Percentiles rank a stretch among this genome's conserved stretches.
Evolutionary conservation across 192 early-diverging fungal species (phyloP).

Genomic region (Podochytrium sp.): DNA sequence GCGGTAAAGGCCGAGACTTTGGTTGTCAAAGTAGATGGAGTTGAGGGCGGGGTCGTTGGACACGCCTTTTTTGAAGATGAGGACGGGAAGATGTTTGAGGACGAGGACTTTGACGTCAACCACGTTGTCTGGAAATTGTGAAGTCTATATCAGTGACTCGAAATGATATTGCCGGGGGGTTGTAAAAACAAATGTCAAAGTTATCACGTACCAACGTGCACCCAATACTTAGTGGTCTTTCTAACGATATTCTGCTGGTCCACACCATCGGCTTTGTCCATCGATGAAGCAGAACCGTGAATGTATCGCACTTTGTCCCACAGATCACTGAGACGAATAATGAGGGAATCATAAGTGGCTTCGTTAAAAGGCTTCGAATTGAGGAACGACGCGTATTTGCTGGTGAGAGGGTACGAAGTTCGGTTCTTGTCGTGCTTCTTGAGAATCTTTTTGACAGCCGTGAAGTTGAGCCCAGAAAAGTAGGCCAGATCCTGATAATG

Average conservation of each 20-base stretch:
- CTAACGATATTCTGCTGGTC: conserved; percentile 76
- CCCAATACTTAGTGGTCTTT: conserved; percentile 88
- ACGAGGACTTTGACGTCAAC: conserved; percentile 89
- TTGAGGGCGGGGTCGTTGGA: conserved; percentile 80
- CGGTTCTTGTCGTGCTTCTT: conserved; percentile 95
- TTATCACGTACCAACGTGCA: conserved; percentile 63
- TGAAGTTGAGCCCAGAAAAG: conserved; percentile 24
- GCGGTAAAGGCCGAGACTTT: conserved; percentile 78
- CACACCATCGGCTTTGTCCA: conserved; percentile 37
- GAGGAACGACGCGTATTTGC: conserved; percentile 76
- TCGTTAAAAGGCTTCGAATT: conserved; percentile 77
- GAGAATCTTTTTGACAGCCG: conserved; percentile 59
- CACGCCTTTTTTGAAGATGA: conserved; percentile 81
- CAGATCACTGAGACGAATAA: conserved; percentile 66
- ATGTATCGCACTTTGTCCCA: conserved; percentile 37
- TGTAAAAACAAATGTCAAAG: background rate
- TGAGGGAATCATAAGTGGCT: conserved; percentile 78
- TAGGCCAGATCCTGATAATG: conserved; percentile 21
- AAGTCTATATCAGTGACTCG: background rate
- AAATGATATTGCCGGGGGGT: background rate
- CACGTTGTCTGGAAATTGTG: conserved; percentile 70
- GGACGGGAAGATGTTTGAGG: conserved; percentile 87
- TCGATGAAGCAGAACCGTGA: conserved; percentile 7
- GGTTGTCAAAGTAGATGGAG: conserved; percentile 89
- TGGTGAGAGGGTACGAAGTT: conserved; percentile 73